Evolutionary conservation across 768 basidiomycete genomes (phyloP), one percentile per base, ranked within the genome.

Genomic region (Steccherinum ochraceum): DNA sequence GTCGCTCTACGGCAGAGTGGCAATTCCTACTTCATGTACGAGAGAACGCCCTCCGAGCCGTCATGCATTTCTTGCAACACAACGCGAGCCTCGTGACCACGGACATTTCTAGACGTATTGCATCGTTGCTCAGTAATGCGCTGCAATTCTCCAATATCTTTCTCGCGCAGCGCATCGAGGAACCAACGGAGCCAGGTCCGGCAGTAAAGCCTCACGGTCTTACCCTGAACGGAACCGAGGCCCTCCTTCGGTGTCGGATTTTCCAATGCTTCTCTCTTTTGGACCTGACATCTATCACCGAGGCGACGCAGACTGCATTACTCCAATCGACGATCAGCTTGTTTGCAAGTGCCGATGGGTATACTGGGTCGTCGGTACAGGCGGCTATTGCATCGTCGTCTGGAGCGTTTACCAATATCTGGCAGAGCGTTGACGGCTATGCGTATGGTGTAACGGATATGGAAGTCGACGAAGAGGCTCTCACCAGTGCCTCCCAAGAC

Each of bases 91-190:
- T 97, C 13, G 83, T 95, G 54, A 93, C 89, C 4, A 80, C 95
- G 7, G 96, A 98, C 60, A 90, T 95, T 18, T 87, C 90, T 3
- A 78, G 95, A 16, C 81, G 96, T 3, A 80, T 99, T 41, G 83
- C 90, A 11, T 86, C 90, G 1, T 70, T 98, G 20, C 74, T 99
- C 35, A 80, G 83, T 63, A 97, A 97, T 58, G 90, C 92, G 0
- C 79, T 97, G n/a, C 76, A 81, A 2, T 98, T 97, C 64, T 81
- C 86, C 13, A 89, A 86, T 56, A 81, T 83, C n/a, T 93, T 94
- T 66, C 69, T 88, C 18, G 76, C 79, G 0, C 81, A 84, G 48
- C 78, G 79, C 51, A 69, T 80, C 1, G 86, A 90, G 40, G 91
- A 93, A 79, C 84, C 48, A 45, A 65, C 44, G 45, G 64, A 61